Conservation (phyloP, 352 stramenopile species). For the Pythium guiyangense region DNA sequence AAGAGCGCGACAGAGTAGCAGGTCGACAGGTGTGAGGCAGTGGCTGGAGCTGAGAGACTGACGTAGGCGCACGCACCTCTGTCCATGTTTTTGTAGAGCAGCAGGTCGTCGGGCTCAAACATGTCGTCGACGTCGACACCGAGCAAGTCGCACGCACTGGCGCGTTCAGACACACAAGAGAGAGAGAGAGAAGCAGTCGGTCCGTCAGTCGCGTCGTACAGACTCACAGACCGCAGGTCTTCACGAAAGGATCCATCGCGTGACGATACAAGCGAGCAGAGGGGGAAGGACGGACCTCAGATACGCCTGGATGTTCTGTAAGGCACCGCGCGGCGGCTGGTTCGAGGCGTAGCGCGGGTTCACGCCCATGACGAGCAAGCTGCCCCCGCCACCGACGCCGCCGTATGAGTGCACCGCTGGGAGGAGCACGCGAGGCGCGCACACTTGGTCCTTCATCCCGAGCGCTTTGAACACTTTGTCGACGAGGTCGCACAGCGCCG, state of each 20-base stretch:
- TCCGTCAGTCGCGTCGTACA: neutral
- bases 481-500: slow-evolving; percentile 58
- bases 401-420: neutral
- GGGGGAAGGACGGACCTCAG: slow-evolving; percentile 33
- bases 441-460: slow-evolving; percentile 66
- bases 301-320: slow-evolving; percentile 60
- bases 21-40: neutral
- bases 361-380: neutral
- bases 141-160: slow-evolving; percentile 61
- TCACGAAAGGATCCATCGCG: neutral
- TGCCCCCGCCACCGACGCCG: neutral
- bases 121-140: slow-evolving; percentile 53
- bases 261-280: neutral
- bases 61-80: slow-evolving; percentile 39
- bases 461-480: slow-evolving; percentile 73
- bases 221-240: neutral
- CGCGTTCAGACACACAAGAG: neutral
- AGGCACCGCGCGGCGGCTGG: slow-evolving; percentile 10
- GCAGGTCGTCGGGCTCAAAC: slow-evolving; percentile 71
- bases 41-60: too few species aligned
- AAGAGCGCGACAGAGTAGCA: neutral
- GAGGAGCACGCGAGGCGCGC: neutral
- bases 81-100: slow-evolving; percentile 49
- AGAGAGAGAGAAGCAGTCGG: neutral
- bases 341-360: slow-evolving; percentile 2